Conservation (phyloP, 1,284 basidiomycete species). For the Sanghuangporus baumii region DNA sequence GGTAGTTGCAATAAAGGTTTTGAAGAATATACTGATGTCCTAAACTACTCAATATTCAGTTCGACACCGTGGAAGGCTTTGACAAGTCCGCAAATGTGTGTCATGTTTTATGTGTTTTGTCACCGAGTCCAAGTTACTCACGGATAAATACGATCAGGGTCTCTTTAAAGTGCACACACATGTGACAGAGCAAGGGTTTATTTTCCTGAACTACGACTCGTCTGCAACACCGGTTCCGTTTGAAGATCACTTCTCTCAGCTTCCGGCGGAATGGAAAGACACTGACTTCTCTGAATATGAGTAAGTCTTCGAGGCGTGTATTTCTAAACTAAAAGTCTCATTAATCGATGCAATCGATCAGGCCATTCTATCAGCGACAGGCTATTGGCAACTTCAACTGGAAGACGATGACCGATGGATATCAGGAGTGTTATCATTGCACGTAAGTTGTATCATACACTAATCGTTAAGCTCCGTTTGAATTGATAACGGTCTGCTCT, state of each 20-base stretch:
- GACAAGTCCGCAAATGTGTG: conserved; percentile 21
- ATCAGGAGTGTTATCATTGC: conserved; percentile 26
- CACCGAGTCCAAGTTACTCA: background rate
- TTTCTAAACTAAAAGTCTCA: background rate
- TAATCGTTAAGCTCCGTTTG: too few species aligned
- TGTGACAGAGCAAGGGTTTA: conserved; percentile 22
- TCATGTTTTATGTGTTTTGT: background rate
- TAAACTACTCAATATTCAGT: conserved; percentile 14
- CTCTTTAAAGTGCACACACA: conserved; percentile 25
- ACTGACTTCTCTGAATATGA: conserved; percentile 11
- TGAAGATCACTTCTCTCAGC: conserved; percentile 21
- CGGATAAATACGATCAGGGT: conserved; percentile 7
- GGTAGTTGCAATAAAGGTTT: background rate
- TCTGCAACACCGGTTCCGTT: conserved; percentile 20
- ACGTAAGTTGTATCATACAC: conserved; percentile 2
- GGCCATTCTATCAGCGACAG: conserved; percentile 14
- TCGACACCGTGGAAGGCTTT: conserved; percentile 22
- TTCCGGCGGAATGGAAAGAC: conserved; percentile 13
- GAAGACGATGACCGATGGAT: conserved; percentile 25
- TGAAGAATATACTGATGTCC: background rate
- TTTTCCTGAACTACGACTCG: conserved; percentile 25
- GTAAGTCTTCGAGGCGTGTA: background rate
- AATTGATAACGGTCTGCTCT: background rate
- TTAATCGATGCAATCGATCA: background rate
- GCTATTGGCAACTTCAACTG: conserved; percentile 19